Evolutionary conservation across 1,284 basidiomycete species (phyloP).

Genomic region (Schizopora paradoxa): DNA sequence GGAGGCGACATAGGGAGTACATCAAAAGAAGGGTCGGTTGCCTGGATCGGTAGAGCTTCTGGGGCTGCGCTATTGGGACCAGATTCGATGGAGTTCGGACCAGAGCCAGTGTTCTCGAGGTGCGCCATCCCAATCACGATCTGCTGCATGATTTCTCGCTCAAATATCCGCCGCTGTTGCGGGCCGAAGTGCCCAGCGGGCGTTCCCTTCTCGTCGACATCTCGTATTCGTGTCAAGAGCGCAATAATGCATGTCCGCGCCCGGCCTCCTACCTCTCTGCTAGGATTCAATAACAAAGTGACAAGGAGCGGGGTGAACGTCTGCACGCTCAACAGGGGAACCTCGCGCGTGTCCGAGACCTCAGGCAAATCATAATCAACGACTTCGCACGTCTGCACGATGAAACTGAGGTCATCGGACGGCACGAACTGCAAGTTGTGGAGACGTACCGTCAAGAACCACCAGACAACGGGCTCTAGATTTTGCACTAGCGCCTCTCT

Average conservation of each 20-base stretch:
- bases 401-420: conserved; percentile 3
- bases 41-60: no score
- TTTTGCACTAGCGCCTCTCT: conserved; percentile 87
- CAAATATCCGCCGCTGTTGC: conserved; percentile 58
- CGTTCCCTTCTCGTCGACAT: conserved; percentile 39
- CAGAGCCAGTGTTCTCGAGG: conserved; percentile 53
- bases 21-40: neutral
- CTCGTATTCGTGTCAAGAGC: conserved; percentile 61
- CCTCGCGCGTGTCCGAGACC: conserved; percentile 19
- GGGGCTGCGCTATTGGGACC: conserved; percentile 38
- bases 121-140: conserved; percentile 86
- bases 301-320: conserved; percentile 91
- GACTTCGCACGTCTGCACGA: conserved; percentile 17
- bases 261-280: conserved; percentile 66
- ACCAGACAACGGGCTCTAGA: conserved; percentile 86
- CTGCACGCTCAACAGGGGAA: conserved; percentile 65
- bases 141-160: conserved; percentile 76
- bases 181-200: conserved; percentile 45
- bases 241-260: conserved; percentile 78
- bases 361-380: conserved; percentile 20
- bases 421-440: conserved; percentile 12
- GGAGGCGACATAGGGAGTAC: conserved; percentile 8
- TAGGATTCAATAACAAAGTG: conserved; percentile 80
- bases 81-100: conserved; percentile 25
- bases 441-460: conserved; percentile 76